phyloP scores from a whole-genome alignment of 306 rosid genomes.

The Canavalia ensiformis region DNA sequence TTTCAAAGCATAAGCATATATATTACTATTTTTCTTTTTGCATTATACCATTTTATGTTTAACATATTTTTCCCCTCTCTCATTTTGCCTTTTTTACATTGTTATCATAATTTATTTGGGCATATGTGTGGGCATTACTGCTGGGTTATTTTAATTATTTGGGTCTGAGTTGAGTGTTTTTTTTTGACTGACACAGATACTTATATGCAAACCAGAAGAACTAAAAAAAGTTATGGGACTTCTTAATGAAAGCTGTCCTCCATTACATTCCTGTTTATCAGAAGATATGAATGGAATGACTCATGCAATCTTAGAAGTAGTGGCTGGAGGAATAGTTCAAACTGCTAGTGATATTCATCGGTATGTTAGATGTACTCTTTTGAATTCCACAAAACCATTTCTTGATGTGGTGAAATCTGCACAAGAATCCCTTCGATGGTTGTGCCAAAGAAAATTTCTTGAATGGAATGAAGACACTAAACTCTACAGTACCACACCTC shows the following conservation, averaged over 20 bases:
- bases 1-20: neutral
- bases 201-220: conserved; percentile 91
- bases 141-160: conserved; percentile 25
- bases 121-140: conserved; percentile 30
- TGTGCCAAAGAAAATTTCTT: conserved; percentile 88
- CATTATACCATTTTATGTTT: neutral
- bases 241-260: conserved; percentile 86
- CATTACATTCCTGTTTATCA: conserved; percentile 88
- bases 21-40: conserved; percentile 13
- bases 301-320: conserved; percentile 98
- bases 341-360: conserved; percentile 89
- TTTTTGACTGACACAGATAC: conserved; percentile 61
- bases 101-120: conserved; percentile 35
- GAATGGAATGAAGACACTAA: conserved; percentile 94
- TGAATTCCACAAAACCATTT: conserved; percentile 94
- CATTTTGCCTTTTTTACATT: conserved; percentile 20
- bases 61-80: conserved; percentile 2
- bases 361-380: conserved; percentile 94
- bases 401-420: conserved; percentile 97
- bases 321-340: conserved; percentile 97
- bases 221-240: conserved; percentile 75
- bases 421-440: conserved; percentile 94
- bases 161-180: conserved; percentile 26
- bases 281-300: conserved; percentile 97
- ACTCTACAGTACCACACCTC: conserved; percentile 90